phyloP scores from a whole-genome alignment of 352 stramenopile genomes.

The Globisporangium takayamanum region DNA sequence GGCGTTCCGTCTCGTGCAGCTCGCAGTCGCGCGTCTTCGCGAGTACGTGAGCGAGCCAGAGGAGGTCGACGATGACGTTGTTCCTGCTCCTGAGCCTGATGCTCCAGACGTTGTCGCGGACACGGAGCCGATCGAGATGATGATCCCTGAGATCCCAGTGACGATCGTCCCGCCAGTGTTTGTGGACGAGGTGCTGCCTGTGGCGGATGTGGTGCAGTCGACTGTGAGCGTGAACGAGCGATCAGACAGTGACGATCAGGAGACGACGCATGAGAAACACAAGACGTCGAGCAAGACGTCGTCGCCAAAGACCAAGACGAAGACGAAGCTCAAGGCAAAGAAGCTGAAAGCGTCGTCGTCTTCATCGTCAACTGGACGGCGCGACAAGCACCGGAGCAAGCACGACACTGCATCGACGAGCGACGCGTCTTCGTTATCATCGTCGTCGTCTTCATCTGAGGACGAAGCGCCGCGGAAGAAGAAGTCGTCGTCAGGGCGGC shows the following conservation, averaged over 20 bases:
- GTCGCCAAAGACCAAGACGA: neutral
- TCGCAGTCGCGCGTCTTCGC: conserved; percentile 1
- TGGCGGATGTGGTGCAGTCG: conserved; percentile 1
- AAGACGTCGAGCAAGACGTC: neutral
- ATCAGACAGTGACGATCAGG: conserved; percentile 8
- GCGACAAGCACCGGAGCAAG: conserved; percentile 2
- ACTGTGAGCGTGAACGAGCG: conserved; percentile 1
- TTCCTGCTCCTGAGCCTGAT: neutral
- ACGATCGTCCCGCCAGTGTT: neutral
- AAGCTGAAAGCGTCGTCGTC: conserved; percentile 7
- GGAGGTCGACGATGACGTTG: neutral
- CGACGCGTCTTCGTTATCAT: neutral
- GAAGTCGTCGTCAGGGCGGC: neutral
- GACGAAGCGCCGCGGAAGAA: conserved; percentile 2
- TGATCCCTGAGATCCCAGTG: neutral
- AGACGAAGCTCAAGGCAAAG: neutral
- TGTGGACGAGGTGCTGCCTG: neutral
- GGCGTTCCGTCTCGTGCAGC: conserved; percentile 28
- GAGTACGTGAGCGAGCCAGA: conserved; percentile 3
- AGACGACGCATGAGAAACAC: conserved; percentile 1
- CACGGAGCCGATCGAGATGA: neutral
- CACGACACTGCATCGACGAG: neutral
- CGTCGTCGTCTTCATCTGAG: neutral
- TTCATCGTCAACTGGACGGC: neutral
- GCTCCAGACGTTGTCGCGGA: neutral